phyloP scores from a whole-genome alignment of 768 basidiomycete species.

The Punctularia strigosozonata region DNA sequence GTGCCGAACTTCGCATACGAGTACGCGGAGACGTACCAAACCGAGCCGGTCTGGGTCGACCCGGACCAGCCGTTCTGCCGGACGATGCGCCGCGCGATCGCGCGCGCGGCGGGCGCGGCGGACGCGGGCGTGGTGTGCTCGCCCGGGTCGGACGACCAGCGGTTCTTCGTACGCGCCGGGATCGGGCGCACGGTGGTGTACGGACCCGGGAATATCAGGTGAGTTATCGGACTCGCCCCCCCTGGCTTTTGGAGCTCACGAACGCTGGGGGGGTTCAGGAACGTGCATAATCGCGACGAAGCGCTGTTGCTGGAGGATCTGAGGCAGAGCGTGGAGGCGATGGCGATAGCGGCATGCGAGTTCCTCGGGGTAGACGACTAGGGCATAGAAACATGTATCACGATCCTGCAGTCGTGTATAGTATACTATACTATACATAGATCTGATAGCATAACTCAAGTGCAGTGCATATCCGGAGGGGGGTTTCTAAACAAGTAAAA shows the following conservation, averaged over 20 bases:
- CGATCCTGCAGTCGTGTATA: too few species aligned
- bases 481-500: too few species aligned
- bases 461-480: too few species aligned
- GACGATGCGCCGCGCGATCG: slow-evolving; percentile 2
- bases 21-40: slow-evolving; percentile 3
- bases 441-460: too few species aligned
- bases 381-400: too few species aligned
- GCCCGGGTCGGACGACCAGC: slow-evolving; percentile 4
- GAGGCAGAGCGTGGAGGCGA: slow-evolving; percentile 2
- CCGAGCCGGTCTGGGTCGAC: slow-evolving; percentile 3
- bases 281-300: slow-evolving; percentile 4
- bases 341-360: slow-evolving; percentile 2
- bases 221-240: background rate
- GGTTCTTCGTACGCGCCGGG: background rate
- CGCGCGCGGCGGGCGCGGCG: slow-evolving; percentile 1
- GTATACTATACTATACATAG: too few species aligned
- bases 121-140: slow-evolving; percentile 3
- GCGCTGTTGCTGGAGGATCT: slow-evolving; percentile 3
- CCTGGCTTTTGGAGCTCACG: slow-evolving; percentile 2
- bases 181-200: background rate
- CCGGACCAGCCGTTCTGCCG: slow-evolving; percentile 3
- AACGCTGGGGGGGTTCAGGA: slow-evolving; percentile 1
- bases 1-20: slow-evolving; percentile 4
- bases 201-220: slow-evolving; percentile 3
- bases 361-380: slow-evolving; percentile 5